Evolutionary conservation across 2,329 filamentous ascomycete species (phyloP).

Genomic region (Alternaria triticimaculans): DNA sequence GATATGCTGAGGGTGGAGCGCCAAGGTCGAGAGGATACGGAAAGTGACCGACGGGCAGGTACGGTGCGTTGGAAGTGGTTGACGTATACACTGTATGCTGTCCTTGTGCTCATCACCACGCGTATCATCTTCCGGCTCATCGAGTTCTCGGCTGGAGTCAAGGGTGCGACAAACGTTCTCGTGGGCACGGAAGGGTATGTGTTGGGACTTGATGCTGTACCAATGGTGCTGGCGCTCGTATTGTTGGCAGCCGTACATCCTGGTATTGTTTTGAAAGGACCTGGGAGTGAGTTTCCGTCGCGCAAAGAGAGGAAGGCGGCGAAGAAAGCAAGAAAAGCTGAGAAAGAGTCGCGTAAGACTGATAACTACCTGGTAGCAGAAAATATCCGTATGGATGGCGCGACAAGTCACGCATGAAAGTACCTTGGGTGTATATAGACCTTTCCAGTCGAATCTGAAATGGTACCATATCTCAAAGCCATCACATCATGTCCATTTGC

Average conservation of each 20-base stretch:
- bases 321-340: conserved; percentile 28
- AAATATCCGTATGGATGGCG: no score
- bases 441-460: no score
- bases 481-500: no score
- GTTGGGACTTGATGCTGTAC: conserved; percentile 60
- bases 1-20: not conserved
- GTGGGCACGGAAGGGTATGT: conserved; percentile 48
- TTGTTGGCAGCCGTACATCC: conserved; percentile 35
- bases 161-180: conserved; percentile 25
- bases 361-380: not conserved
- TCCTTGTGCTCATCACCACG: conserved; percentile 52
- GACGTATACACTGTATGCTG: conserved; percentile 51
- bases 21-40: not conserved
- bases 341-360: conserved; percentile 25
- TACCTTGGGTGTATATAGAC: no score
- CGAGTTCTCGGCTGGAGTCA: conserved; percentile 61
- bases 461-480: no score
- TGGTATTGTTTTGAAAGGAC: conserved; percentile 28
- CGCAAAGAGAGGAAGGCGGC: conserved; percentile 32
- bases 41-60: fast-evolving
- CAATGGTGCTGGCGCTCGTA: conserved; percentile 57
- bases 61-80: conserved; percentile 22
- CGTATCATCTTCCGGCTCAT: conserved; percentile 67
- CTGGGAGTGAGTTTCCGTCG: conserved; percentile 34
- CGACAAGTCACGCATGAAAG: no score